Evolutionary conservation across 257 asterid genomes (phyloP), one percentile per base, ranked within the genome.

Genomic region (Galeopsis tetrahit): DNA sequence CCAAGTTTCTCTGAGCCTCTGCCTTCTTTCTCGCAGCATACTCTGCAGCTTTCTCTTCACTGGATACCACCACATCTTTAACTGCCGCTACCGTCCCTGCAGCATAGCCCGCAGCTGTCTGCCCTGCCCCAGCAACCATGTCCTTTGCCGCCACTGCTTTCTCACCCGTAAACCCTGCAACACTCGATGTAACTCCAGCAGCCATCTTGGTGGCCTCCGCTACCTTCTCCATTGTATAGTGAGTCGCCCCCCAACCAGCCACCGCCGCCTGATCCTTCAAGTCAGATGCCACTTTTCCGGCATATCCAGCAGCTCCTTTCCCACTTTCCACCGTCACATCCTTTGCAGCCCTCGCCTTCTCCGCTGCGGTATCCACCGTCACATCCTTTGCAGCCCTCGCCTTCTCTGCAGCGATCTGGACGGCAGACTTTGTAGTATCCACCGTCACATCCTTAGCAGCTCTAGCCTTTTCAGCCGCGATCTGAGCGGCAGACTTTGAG

Each of bases 231-330:
- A 90, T 79, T 0, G 97, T 90, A 10, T 67, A 85, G 15, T 86
- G 95, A 6, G 93, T 87, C 1, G 96, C 89, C 10, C 90, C 96
- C 97, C 97, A 92, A 0, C 97, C 97, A 0, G 94, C 90, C 55
- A 82, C 95, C 2, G 67, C 81, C 0, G 93, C 89, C 72, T 76
- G 82, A 10, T 88, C 97, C 82, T 79, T 87, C 62, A 82, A 90
- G 5, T 48, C 76, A 0, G 33, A 72, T 1, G 93, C 90, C 44
- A 83, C 92, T 69, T 84, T 79, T 34, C 86, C 88, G 0, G 78
- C 91, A 60, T 85, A 89, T 9, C 80, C 88, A 0, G 74, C 87
- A 0, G 86, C 89, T 17, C 81, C 81, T 84, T 83, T 82, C 7
- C 89, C 86, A 3, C 81, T 39, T 13, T 87, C 90, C 63, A 84